Base-by-base conservation (phyloP, 1,284 basidiomycete species). In the Sutorius eximius region DNA sequence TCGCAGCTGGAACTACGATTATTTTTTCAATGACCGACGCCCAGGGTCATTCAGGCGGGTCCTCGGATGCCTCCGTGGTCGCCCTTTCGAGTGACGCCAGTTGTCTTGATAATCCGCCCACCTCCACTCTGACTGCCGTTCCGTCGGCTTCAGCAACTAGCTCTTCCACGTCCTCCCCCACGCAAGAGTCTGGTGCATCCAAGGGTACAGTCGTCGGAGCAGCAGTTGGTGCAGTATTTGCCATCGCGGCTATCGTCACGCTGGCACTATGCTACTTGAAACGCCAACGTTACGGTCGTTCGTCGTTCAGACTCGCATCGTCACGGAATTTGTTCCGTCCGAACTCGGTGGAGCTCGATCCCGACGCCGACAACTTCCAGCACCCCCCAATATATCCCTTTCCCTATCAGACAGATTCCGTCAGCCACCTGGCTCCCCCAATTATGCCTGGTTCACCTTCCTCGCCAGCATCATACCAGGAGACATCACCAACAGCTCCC, bases 1-100 rank as follows among this genome's bases (percentile, higher is more conserved):
- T 86, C 13, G 73, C 74, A n/a, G 75, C 78, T 13, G 84, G 83
- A 4, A 89, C 84, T 1, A 74, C 74, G 4, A 65, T 90, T 44
- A 57, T 89, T 11, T 89, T 89, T 52, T 62, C 80, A 42, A 77
- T 89, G 80, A 71, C 73, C 3, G 89, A 91, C 59, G 69, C 82
- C 5, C 59, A 71, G 57, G 82, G 84, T 11, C 72, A 75, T 36
- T 74, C 76, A 49, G 86, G 87, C 36, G 87, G 86, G 10, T 76
- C 74, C 59, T 82, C 85, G 9, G 78, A 85, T 59, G 53, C 82
- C 18, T 61, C 66, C 55, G 61, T 59, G 15, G 83, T 87, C n/a
- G 73, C 73, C 11, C 62, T 70, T 42, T 81, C 84, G 2, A 77
- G 77, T 59, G 78, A 83, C 56, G 60, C 57, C 9, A 74, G 75